phyloP scores from a whole-genome alignment of 2,329 filamentous ascomycete species.

The Xylariomycetidae sp. region DNA sequence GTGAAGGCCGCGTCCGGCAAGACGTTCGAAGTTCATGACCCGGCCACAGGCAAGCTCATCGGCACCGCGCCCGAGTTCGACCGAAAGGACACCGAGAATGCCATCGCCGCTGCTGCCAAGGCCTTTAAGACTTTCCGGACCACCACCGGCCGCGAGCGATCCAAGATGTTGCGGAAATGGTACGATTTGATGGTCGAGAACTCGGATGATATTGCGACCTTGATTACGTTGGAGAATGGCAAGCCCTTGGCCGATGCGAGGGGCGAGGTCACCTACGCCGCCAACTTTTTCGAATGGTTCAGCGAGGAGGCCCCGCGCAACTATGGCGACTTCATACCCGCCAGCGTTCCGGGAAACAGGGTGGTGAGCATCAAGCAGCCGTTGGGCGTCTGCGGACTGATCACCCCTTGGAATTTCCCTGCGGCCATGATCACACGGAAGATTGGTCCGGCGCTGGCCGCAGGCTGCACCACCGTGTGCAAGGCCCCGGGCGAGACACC shows the following conservation, averaged over 20 bases:
- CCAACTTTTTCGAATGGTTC: conserved; percentile 77
- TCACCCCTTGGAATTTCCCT: conserved; percentile 88
- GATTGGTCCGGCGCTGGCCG: conserved; percentile 70
- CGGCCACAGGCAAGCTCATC: conserved; percentile 73
- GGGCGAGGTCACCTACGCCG: conserved; percentile 66
- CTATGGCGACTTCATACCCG: conserved; percentile 70
- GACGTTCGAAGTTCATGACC: conserved; percentile 87
- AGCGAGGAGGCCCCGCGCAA: conserved; percentile 68
- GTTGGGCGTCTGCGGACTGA: conserved; percentile 74
- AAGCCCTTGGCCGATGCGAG: conserved; percentile 73
- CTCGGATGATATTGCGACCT: conserved; percentile 69
- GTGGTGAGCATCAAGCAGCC: conserved; percentile 77
- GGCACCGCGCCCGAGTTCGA: conserved; percentile 83
- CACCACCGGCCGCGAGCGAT: conserved; percentile 67
- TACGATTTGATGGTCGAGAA: conserved; percentile 76
- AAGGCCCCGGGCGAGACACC: conserved; percentile 92
- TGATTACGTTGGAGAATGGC: conserved; percentile 88
- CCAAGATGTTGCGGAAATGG: conserved; percentile 72
- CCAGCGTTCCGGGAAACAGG: conserved; percentile 64
- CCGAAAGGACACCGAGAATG: conserved; percentile 67
- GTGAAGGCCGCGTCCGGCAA: conserved; percentile 76
- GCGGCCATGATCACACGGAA: conserved; percentile 70
- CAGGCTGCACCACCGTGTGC: conserved; percentile 89
- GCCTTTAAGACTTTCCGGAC: conserved; percentile 68
- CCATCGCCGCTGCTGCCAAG: conserved; percentile 75